phyloP scores from a whole-genome alignment of 1,284 basidiomycete species.

The Ganoderma meredithae region DNA sequence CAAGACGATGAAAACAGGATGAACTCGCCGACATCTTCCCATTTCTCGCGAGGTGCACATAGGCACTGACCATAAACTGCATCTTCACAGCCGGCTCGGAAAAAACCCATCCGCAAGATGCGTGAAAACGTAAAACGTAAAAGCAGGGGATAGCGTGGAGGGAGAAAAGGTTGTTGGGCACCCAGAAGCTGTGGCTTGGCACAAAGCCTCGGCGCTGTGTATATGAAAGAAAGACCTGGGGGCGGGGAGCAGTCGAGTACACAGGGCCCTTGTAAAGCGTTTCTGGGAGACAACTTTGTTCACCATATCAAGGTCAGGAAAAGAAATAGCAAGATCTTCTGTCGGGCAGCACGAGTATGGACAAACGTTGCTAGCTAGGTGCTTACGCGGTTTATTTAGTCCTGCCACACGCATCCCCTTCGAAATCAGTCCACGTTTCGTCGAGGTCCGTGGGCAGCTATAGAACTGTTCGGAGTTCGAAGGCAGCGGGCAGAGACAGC shows the following conservation, averaged over 20 bases:
- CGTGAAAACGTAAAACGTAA: too few relatives aligned
- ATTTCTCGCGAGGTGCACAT: too few relatives aligned
- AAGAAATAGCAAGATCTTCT: not conserved
- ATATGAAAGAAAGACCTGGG: not conserved
- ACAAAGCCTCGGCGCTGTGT: not conserved
- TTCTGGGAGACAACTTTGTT: not conserved
- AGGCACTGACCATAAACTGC: too few relatives aligned
- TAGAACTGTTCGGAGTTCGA: too few relatives aligned
- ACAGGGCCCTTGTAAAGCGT: not conserved
- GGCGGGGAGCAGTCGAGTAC: not conserved
- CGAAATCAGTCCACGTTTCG: too few relatives aligned
- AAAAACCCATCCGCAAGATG: too few relatives aligned
- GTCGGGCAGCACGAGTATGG: not conserved
- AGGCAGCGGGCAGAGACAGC: not conserved
- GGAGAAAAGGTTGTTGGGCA: not conserved
- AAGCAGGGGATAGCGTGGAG: not conserved
- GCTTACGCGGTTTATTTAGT: not conserved
- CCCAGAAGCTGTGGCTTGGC: not conserved
- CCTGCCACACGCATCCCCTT: too few relatives aligned
- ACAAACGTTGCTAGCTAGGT: not conserved
- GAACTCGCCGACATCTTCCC: too few relatives aligned
- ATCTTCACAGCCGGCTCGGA: too few relatives aligned
- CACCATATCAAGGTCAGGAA: not conserved
- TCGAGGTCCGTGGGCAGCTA: too few relatives aligned
- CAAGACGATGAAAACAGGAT: too few relatives aligned